These are phyloP conservation scores for Chaetomium strumarium DNA, from an alignment of 2,329 filamentous ascomycete genomes.

Conservation along the genomic window DNA sequence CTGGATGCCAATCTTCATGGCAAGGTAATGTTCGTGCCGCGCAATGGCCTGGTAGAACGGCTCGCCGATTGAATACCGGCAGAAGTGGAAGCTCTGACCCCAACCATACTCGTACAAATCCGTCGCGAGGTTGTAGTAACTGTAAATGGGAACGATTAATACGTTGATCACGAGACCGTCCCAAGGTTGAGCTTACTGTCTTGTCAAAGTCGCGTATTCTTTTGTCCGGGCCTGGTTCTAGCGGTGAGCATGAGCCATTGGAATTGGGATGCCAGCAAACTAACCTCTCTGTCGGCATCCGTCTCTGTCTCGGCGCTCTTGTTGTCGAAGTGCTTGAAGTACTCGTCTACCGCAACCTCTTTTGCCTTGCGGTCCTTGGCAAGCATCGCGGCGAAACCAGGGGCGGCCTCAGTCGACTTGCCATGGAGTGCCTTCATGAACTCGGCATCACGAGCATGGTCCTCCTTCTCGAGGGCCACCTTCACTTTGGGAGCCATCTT, in stretches of 20 bases:
- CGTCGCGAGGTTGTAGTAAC: conserved; percentile 96
- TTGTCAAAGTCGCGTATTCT: conserved; percentile 88
- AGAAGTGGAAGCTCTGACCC: conserved; percentile 97
- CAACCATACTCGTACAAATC: conserved; percentile 96
- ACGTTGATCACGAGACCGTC: not conserved
- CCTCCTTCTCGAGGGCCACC: conserved; percentile 64
- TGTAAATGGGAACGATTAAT: conserved; percentile 33
- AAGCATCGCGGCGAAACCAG: conserved; percentile 78
- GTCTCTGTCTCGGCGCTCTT: conserved; percentile 73
- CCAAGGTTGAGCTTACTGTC: conserved; percentile 62
- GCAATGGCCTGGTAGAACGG: conserved; percentile 86
- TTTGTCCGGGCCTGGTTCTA: conserved; percentile 60
- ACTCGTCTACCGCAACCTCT: conserved; percentile 66
- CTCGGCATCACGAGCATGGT: conserved; percentile 77
- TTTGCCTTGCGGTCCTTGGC: conserved; percentile 61
- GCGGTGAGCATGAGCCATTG: not conserved
- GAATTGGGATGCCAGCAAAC: conserved; percentile 24
- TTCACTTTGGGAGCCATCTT: conserved; percentile 20
- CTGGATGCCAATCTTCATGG: conserved; percentile 78
- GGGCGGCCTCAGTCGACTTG: conserved; percentile 59
- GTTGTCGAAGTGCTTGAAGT: conserved; percentile 85
- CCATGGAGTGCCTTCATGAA: conserved; percentile 89
- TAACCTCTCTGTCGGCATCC: conserved; percentile 69
- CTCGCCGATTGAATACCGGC: conserved; percentile 82
- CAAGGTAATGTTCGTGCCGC: conserved; percentile 96